Base-by-base conservation (phyloP, 116 monocot species). In the Trichopus zeylanicus region DNA sequence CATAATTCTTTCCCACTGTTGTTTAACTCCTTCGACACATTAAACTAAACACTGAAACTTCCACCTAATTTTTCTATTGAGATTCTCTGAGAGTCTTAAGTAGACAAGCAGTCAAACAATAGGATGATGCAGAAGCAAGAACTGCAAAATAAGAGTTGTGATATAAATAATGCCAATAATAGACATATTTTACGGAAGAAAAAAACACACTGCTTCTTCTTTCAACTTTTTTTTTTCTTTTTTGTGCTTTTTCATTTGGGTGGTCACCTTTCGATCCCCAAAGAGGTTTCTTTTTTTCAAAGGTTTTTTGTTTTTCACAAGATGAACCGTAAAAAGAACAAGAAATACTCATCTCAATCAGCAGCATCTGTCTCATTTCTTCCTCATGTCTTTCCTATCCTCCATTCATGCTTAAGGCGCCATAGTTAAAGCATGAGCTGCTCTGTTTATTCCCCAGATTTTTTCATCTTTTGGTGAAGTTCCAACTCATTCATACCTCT, bases 41-140 rank as follows among this genome's bases (percentile, higher is more conserved):
- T 42, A 42, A 42, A 42, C 42, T 42, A 42, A 23, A 35, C 26
- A 59, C 59, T 59, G 67, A 67, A 59, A 58, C 67, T 67, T 67
- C 67, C 42, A 18, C 13, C 42, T 42, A 42, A 42, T n/a, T 16
- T n/a, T 42, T 42, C 18, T 42, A 42, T 42, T 42, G 1, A 42
- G 1, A 13, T 42, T 42, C 42, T 15, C n/a, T 13, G 18, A 42
- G 4, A n/a, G 42, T 42, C 42, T n/a, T n/a, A 42, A 42, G 42
- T 4, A 42, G 42, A 42, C 42, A 42, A 42, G 12, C 13, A 42
- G 68, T 68, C 60, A 68, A 68, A 68, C 28, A 52, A 52, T 59
- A 28, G 22, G 38, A 59, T 52, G 59, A n/a, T 10, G n/a, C 42
- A 68, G 22, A 28, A 16, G 53, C 35, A 22, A 53, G 9, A 29